A percentile compares a stretch with the other conserved stretches of the same genome.
These are phyloP conservation scores for Akanthomyces lecanii DNA, from an alignment of 2,329 filamentous ascomycete genomes.

Conservation along the genomic window DNA sequence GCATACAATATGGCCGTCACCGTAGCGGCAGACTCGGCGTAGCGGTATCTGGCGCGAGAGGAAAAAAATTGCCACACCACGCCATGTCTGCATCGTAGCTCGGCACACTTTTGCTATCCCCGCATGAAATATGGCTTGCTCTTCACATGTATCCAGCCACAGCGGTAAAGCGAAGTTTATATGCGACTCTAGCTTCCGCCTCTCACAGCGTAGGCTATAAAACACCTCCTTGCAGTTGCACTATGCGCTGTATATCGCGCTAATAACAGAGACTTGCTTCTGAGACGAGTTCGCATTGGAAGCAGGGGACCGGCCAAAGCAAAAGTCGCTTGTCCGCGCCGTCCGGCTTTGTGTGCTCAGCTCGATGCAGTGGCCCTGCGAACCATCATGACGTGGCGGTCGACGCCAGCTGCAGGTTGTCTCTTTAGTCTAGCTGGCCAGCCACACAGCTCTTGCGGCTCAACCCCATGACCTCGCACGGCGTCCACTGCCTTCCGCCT, in stretches of 20 bases:
- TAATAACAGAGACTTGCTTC: neutral
- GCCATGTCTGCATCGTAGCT: neutral
- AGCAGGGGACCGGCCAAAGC: neutral
- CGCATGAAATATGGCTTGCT: neutral
- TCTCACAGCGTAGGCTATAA: neutral
- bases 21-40: neutral
- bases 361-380: neutral
- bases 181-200: neutral
- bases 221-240: neutral
- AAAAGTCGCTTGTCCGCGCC: neutral
- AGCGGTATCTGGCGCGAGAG: neutral
- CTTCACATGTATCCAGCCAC: neutral
- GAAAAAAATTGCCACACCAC: neutral
- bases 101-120: neutral
- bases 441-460: neutral
- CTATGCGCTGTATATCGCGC: neutral
- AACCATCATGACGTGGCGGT: constrained; percentile 10
- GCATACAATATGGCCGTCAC: neutral
- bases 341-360: neutral
- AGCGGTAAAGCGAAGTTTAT: neutral
- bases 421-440: constrained; percentile 1
- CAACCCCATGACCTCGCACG: constrained; percentile 6
- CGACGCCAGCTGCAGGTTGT: constrained; percentile 4
- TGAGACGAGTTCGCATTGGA: constrained; percentile 1
- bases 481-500: neutral